Evolutionary conservation across 208 protist genomes (phyloP).

Genomic region (Acanthamoeba healyi): DNA sequence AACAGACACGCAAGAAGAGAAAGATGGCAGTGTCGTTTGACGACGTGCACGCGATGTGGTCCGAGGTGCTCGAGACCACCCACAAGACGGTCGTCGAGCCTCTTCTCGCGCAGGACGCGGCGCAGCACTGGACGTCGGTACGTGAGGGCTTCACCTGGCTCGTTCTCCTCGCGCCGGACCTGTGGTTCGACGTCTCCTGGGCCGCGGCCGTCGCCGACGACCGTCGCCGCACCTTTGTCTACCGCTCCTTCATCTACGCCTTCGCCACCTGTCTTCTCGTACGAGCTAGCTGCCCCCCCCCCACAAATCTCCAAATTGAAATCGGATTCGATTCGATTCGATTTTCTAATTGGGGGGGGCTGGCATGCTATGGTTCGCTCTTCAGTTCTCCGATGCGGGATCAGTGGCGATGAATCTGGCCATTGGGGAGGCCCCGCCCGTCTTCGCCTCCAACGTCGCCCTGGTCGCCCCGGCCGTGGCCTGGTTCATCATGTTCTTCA

Average conservation of each 20-base stretch:
- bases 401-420: background rate
- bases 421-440: background rate
- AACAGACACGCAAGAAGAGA: no score
- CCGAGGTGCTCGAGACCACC: background rate
- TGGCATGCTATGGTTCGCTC: no score
- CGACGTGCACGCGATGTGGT: background rate
- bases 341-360: no score
- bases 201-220: background rate
- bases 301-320: background rate
- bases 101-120: background rate
- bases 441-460: background rate
- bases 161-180: background rate
- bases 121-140: background rate
- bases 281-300: background rate
- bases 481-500: conserved; percentile 50
- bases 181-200: conserved; percentile 34
- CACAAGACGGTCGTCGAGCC: background rate
- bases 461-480: background rate
- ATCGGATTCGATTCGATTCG: background rate
- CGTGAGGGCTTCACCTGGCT: conserved; percentile 10
- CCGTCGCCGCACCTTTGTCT: conserved; percentile 14
- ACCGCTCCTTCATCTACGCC: conserved; percentile 40
- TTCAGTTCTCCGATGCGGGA: conserved; percentile 2
- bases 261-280: conserved; percentile 25
- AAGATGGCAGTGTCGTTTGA: conserved; percentile 26